A percentile compares a stretch with the other conserved stretches of the same genome.
Evolutionary conservation across 1,139 yeast genomes (phyloP).

Genomic region (Debaryomyces sp.): DNA sequence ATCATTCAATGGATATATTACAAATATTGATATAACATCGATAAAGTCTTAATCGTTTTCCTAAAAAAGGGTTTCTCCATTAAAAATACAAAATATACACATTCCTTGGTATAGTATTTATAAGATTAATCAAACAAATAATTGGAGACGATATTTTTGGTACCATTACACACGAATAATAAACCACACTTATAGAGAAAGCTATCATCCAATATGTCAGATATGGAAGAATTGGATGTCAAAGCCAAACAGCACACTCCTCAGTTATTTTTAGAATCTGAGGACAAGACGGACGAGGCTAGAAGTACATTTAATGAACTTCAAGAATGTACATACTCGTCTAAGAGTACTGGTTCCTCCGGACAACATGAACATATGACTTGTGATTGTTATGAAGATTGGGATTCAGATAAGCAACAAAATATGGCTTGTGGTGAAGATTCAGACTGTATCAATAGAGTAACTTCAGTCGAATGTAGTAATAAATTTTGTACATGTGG

Average conservation of each 20-base stretch:
- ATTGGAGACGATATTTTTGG: background rate
- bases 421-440: slow-evolving; percentile 85
- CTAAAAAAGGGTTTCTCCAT: background rate
- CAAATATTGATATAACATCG: background rate
- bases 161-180: background rate
- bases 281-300: slow-evolving; percentile 76
- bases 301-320: slow-evolving; percentile 56
- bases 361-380: slow-evolving; percentile 79
- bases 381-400: slow-evolving; percentile 75
- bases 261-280: slow-evolving; percentile 48
- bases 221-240: slow-evolving; percentile 10
- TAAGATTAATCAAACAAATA: background rate
- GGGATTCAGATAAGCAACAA: slow-evolving; percentile 33
- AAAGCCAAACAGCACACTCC: slow-evolving; percentile 15
- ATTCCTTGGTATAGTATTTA: background rate
- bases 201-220: slow-evolving; percentile 11
- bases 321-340: slow-evolving; percentile 60
- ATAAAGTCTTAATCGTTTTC: background rate
- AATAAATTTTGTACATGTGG: slow-evolving; percentile 79
- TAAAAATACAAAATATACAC: background rate
- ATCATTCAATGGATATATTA: background rate
- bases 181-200: background rate
- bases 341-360: slow-evolving; percentile 62
- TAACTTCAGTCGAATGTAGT: slow-evolving; percentile 90
- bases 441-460: slow-evolving; percentile 87